Percentiles rank a stretch among this genome's conserved stretches.
These are phyloP conservation scores for Hymenoscyphus scutula DNA, from an alignment of 2,329 filamentous ascomycete genomes.

Conservation along the genomic window DNA sequence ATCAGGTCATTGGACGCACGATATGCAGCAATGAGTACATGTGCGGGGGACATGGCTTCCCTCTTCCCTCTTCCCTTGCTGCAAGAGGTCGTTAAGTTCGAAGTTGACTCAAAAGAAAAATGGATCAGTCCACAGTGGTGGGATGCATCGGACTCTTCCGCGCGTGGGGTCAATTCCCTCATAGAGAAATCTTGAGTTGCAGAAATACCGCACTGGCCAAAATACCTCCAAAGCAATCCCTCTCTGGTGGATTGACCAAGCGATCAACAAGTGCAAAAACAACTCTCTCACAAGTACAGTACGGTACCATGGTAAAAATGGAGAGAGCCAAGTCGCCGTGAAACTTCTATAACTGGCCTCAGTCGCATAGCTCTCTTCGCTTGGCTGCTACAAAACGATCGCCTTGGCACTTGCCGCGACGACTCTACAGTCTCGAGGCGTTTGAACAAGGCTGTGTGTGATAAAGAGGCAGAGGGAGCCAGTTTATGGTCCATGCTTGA, in stretches of 20 bases:
- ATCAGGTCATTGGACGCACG: not conserved
- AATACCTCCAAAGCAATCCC: not conserved
- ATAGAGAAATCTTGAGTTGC: not conserved
- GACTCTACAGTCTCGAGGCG: not conserved
- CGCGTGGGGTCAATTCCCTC: conserved; percentile 5
- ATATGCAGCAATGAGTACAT: conserved; percentile 2
- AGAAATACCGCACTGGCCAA: conserved; percentile 4
- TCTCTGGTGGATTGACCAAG: not conserved
- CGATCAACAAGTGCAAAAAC: not conserved
- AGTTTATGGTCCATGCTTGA: not conserved
- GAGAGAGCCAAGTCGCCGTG: not conserved
- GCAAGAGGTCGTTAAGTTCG: not conserved
- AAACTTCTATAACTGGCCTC: not conserved
- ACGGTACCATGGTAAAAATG: not conserved
- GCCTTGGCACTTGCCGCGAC: not conserved
- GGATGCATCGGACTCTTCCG: conserved; percentile 3
- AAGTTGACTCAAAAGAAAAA: conserved; percentile 1
- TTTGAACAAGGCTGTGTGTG: conserved; percentile 1
- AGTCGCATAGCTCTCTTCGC: not conserved
- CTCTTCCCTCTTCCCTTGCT: not conserved
- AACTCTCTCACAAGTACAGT: conserved; percentile 3
- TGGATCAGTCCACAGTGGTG: conserved; percentile 3
- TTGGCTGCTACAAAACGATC: not conserved
- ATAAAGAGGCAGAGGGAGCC: not conserved
- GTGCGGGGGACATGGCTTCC: not conserved